A percentile compares a stretch with the other conserved stretches of the same genome.
These are phyloP conservation scores for Thelonectria blattea DNA, from an alignment of 2,329 filamentous ascomycete genomes.

Conservation along the genomic window DNA sequence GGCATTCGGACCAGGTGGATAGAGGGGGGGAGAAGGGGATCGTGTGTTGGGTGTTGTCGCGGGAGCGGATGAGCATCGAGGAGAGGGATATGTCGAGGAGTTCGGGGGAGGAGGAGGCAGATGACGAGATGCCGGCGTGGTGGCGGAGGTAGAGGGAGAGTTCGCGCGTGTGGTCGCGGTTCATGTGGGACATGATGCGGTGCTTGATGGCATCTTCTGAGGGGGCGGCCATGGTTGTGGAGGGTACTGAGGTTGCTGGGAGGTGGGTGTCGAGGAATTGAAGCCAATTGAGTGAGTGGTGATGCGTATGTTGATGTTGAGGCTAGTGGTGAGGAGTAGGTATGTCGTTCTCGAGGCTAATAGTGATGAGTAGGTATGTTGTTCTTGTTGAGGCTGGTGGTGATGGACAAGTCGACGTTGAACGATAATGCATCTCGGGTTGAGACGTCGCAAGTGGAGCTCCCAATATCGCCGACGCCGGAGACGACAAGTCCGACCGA, in stretches of 20 bases:
- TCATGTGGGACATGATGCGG: constrained; percentile 78
- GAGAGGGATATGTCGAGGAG: constrained; percentile 71
- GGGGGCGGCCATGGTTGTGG: constrained; percentile 30
- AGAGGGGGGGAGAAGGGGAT: constrained; percentile 76
- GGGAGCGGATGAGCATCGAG: constrained; percentile 65
- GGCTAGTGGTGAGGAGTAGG: background rate
- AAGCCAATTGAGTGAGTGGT: background rate
- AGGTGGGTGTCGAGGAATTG: constrained; percentile 6
- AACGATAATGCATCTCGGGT: background rate
- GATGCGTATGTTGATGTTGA: background rate
- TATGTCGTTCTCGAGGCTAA: too few relatives aligned
- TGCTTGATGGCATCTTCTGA: constrained; percentile 40
- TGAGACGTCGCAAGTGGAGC: constrained; percentile 34
- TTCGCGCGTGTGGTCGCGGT: constrained; percentile 77
- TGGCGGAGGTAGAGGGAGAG: constrained; percentile 80
- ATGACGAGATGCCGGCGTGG: constrained; percentile 64
- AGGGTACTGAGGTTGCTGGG: background rate
- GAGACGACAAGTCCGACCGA: constrained; percentile 3
- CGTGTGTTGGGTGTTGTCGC: constrained; percentile 52
- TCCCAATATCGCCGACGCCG: constrained; percentile 15
- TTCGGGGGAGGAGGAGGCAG: constrained; percentile 61
- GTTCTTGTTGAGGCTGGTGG: background rate
- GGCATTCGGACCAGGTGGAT: constrained; percentile 68
- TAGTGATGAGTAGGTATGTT: too few relatives aligned
- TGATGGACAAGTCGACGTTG: background rate